Base-by-base conservation (phyloP, 495 filamentous ascomycete species). In the Penicillium psychrofluorescens region DNA sequence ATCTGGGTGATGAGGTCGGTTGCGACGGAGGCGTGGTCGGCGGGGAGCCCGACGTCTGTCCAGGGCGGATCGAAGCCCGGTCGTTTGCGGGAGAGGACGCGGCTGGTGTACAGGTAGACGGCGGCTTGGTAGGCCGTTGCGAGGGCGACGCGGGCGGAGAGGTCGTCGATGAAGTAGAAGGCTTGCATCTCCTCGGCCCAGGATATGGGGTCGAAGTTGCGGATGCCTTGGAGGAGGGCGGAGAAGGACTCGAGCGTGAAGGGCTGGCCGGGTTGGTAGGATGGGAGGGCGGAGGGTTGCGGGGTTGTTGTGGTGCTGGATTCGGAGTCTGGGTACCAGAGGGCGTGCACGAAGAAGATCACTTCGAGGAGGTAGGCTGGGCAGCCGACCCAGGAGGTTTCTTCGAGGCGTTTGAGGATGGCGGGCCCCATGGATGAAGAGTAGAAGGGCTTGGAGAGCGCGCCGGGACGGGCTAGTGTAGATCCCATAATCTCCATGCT, bases 401-500 rank as follows among this genome's bases (percentile, higher is more conserved):
- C 55, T 55, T 73, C 70, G n/a, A 73, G 63, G 16, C 70, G 64
- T 41, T 66, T 63, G 30, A 73, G 61, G 36, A 66, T 56, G 8
- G 54, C 51, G n/a, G 70, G 54, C 7, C 63, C 63, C 66, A 70
- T 68, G 40, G 55, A 43, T 5, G 58, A 51, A 43, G 66, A 62
- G 47, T 67, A 69, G 51, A 73, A 69, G 3, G 70, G 70, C 38
- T 58, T 65, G 1, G 70, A 68, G 27, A 73, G 63, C 10, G 62
- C 61, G 11, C 70, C 70, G 5, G 67, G 68, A 11, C 68, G 57
- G 5, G 67, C 68, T 13, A 73, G 68, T 1, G 70, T 73, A 12
- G 70, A 68, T 15, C 70, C 70, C 70, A 73, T 73, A 22, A 73
- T 69, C 46, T 73, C 66, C 48, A 71, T 67, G 33, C 66, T 70